Evolutionary conservation across 306 rosid species (phyloP).

Genomic region (Senna siamea): DNA sequence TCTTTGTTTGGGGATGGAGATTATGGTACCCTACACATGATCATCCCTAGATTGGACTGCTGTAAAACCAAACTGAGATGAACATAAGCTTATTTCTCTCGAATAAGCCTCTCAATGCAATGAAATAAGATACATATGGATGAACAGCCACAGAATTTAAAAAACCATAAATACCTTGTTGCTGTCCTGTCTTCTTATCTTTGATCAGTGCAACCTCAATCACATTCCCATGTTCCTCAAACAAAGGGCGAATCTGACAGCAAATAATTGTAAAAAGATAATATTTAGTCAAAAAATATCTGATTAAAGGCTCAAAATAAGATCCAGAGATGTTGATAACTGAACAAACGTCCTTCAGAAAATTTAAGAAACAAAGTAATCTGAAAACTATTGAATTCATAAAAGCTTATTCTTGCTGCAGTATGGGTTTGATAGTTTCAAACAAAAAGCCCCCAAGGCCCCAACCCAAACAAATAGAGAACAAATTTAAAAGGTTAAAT

Average conservation of each 20-base stretch:
- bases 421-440: not conserved
- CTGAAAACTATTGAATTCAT: not conserved
- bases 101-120: too few species aligned
- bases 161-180: conserved; percentile 71
- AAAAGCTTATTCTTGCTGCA: not conserved
- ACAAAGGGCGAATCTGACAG: conserved; percentile 85
- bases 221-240: conserved; percentile 92
- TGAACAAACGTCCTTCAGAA: not conserved
- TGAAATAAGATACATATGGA: conserved; percentile 56
- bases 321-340: not conserved
- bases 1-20: too few species aligned
- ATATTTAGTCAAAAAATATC: conserved; percentile 19
- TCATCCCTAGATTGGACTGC: conserved; percentile 53
- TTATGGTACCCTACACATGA: too few species aligned
- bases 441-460: not conserved
- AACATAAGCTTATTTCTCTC: conserved; percentile 70
- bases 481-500: not conserved
- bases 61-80: conserved; percentile 76
- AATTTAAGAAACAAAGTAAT: not conserved
- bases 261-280: conserved; percentile 20
- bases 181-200: conserved; percentile 94
- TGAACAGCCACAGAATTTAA: conserved; percentile 46
- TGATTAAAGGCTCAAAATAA: conserved; percentile 3
- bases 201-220: conserved; percentile 90
- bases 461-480: not conserved